Evolutionary conservation across 352 stramenopile species (phyloP).

Genomic region (Phytophthora ohioensis): DNA sequence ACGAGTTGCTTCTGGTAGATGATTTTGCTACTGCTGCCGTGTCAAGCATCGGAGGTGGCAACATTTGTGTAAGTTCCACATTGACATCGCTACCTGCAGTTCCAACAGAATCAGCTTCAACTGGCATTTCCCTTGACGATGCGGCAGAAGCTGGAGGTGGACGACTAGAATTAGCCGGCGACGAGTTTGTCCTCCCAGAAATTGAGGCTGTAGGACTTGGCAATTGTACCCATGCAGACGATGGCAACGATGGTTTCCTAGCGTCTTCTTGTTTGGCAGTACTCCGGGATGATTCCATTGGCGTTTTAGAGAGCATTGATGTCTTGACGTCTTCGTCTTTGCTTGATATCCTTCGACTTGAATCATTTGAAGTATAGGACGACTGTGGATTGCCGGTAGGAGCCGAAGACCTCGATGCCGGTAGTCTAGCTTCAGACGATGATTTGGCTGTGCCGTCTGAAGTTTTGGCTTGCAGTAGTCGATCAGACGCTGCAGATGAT

Average conservation of each 20-base stretch:
- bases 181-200: constrained; percentile 1
- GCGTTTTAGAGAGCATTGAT: neutral
- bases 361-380: neutral
- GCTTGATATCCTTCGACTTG: neutral
- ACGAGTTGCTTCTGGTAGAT: constrained; percentile 18
- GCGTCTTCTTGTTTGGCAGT: neutral
- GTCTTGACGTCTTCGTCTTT: neutral
- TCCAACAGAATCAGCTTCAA: neutral
- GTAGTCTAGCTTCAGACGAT: neutral
- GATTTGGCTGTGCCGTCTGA: neutral
- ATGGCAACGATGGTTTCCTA: neutral
- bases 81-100: neutral
- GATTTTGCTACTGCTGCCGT: constrained; percentile 19
- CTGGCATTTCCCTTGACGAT: constrained; percentile 3
- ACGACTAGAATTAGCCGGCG: neutral
- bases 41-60: constrained; percentile 11
- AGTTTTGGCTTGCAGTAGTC: neutral
- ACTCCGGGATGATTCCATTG: neutral
- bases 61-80: neutral
- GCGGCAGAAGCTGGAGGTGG: neutral
- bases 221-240: constrained; percentile 12
- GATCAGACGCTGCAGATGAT: neutral
- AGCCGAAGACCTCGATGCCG: neutral
- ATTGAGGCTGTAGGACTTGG: constrained; percentile 1
- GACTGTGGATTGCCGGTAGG: neutral